Evolutionary conservation across 192 early-diverging fungal genomes (phyloP), one percentile per base, ranked within the genome.

Genomic region (Nowakowskiella sp.): DNA sequence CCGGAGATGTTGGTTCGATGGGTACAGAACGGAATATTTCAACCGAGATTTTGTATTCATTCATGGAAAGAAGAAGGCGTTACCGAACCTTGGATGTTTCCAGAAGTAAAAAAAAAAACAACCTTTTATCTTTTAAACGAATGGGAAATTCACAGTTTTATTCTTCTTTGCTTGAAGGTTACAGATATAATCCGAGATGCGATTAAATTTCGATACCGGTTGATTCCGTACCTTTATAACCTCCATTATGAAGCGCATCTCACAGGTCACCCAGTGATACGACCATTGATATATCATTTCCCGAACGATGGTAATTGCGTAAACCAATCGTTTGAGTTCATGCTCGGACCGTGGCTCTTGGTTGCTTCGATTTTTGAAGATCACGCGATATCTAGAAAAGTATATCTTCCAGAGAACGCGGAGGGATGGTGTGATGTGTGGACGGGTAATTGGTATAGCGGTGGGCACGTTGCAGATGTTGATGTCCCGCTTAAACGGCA

Each of bases 11-110:
- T 82, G 49, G 68, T 82, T 1, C 58, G 80, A 55, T 82, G 80
- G 80, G 69, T 82, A 0, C 80, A 82, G 32, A 69, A 73, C 42
- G 80, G 73, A 4, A 60, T 82, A 8, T 78, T 62, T 3, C 68
- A 67, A 51, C 73, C 80, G 27, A 23, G 80, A 13, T 81, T 81
- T 44, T 82, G 73, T 43, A 74, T 82, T 31, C 80, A 82, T 57
- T 80, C 76, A 8, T 82, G 71, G 71, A 82, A 82, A 51, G 33
- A 55, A 1, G 80, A 82, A 44, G 68, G 68, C 26, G 64, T 82
- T 0, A 82, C 80, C 19, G 77, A 80, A 47, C 78, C 71, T n/a
- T 81, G 80, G 80, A 82, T 80, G 71, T 74, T 67, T 49, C 68
- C 67, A 6, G 65, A 73, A 21, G 62, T 62, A 47, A 57, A 44